Base-by-base conservation (phyloP, 1,284 basidiomycete species). In the Thelephora terrestris region DNA sequence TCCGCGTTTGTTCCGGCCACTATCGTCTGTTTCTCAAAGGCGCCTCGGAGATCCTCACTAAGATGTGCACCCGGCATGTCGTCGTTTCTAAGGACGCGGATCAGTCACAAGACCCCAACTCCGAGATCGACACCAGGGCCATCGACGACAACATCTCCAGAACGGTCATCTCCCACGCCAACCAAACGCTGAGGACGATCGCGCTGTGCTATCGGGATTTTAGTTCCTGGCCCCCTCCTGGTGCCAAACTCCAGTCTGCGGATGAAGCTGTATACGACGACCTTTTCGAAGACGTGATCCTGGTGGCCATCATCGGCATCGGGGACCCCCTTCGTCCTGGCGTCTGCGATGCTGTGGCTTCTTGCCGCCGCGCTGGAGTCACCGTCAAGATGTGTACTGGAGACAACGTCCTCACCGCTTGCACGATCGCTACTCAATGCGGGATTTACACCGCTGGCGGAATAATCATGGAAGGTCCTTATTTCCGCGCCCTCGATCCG, bases 331-430 rank as follows among this genome's bases (percentile, higher is more conserved):
- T 99, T 4, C 88, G 95, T 37, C 77, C 80, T 1, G 92, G 93
- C 62, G 94, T 99, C 18, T 78, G 78, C 7, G 78, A 93, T 10
- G 92, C 94, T 23, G 95, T 99, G 23, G 73, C 76, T 45, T 81
- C 88, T 53, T 97, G 93, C 64, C 79, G 81, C 57, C 76, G 74
- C 49, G 95, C 96, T 36, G 94, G 94, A 56, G 93, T 99, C n/a
- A 75, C 78, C 24, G 84, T 99, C 70, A 98, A 96, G 73, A n/a
- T n/a, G n/a, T n/a, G n/a, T n/a, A n/a, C n/a, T n/a, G n/a, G n/a
- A n/a, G n/a, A n/a, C n/a, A n/a, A 99, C 99, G 94, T 96, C 91
- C 66, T 98, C 95, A 95, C 92, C 7, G 90, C 90, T 38, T 79
- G 89, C 23, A 97, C 94, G 6, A 99, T 99, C 59, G 94, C 95